A percentile compares a stretch with the other conserved stretches of the same genome.
These are phyloP conservation scores for Euphorbia corollata DNA, from an alignment of 441 rosid genomes.

Conservation along the genomic window DNA sequence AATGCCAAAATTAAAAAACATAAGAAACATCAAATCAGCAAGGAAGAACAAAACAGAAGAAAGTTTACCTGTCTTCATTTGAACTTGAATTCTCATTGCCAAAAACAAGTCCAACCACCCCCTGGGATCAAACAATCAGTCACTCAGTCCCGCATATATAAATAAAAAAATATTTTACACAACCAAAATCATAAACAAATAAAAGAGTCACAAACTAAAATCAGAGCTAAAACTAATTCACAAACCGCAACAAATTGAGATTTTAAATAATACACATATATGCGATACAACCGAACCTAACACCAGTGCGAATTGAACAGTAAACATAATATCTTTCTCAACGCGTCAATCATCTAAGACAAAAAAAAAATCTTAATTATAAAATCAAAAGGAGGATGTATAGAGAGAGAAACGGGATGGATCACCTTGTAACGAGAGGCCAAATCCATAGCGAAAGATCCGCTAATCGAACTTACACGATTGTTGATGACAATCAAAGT, in stretches of 20 bases:
- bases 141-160: neutral
- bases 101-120: conserved; percentile 85
- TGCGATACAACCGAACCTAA: neutral
- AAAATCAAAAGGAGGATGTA: neutral
- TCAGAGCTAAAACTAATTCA: neutral
- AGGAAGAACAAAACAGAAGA: neutral
- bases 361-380: neutral
- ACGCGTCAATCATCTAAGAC: neutral
- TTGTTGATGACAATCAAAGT: neutral
- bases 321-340: neutral
- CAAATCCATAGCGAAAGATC: conserved; percentile 25
- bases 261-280: neutral
- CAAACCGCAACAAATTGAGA: neutral
- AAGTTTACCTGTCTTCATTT: conserved; percentile 61
- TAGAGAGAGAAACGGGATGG: neutral
- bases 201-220: conserved; percentile 1
- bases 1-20: neutral
- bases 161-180: neutral
- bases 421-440: conserved; percentile 32
- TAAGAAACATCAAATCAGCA: neutral
- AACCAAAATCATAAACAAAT: neutral
- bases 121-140: conserved; percentile 39
- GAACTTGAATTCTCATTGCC: conserved; percentile 79
- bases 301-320: neutral
- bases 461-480: conserved; percentile 1